phyloP scores from a whole-genome alignment of 352 stramenopile genomes.

The Phytophthora megakarya region DNA sequence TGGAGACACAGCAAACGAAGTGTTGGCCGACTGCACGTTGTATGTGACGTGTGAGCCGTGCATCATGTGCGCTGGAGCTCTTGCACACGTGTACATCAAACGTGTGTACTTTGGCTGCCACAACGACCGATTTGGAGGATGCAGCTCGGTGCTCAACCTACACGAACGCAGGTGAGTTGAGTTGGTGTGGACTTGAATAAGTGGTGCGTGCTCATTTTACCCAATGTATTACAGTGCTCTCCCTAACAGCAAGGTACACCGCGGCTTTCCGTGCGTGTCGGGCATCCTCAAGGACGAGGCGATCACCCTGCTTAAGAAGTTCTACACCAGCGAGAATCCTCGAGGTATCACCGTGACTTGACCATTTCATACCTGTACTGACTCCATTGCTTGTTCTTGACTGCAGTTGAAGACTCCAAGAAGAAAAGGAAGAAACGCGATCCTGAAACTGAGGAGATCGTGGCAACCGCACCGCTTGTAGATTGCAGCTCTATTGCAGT shows the following conservation, averaged over 20 bases:
- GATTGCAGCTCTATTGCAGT: slow-evolving; percentile 14
- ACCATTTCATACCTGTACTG: not conserved
- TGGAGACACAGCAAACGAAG: slow-evolving; percentile 41
- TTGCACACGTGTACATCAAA: slow-evolving; percentile 77
- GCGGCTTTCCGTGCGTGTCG: slow-evolving; percentile 64
- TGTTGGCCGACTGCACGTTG: slow-evolving; percentile 67
- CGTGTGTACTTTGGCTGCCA: slow-evolving; percentile 90
- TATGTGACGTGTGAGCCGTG: slow-evolving; percentile 94
- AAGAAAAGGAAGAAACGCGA: slow-evolving; percentile 70
- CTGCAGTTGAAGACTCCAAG: slow-evolving; percentile 76
- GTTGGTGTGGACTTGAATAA: not conserved
- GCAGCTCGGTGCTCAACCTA: slow-evolving; percentile 88
- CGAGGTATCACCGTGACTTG: slow-evolving; percentile 49
- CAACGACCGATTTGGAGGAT: slow-evolving; percentile 94
- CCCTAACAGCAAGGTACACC: slow-evolving; percentile 48
- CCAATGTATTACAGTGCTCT: slow-evolving; percentile 36
- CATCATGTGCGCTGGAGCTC: slow-evolving; percentile 94
- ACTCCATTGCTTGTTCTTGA: slow-evolving; percentile 2
- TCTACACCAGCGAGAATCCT: slow-evolving; percentile 91
- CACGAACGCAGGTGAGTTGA: slow-evolving; percentile 59
- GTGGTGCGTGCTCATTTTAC: not conserved
- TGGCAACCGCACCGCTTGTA: no score
- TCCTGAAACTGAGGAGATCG: slow-evolving; percentile 4
- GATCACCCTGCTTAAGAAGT: slow-evolving; percentile 82
- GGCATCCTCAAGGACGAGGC: slow-evolving; percentile 88